phyloP scores from a whole-genome alignment of 768 basidiomycete genomes.

The Boletus tomentosulus region DNA sequence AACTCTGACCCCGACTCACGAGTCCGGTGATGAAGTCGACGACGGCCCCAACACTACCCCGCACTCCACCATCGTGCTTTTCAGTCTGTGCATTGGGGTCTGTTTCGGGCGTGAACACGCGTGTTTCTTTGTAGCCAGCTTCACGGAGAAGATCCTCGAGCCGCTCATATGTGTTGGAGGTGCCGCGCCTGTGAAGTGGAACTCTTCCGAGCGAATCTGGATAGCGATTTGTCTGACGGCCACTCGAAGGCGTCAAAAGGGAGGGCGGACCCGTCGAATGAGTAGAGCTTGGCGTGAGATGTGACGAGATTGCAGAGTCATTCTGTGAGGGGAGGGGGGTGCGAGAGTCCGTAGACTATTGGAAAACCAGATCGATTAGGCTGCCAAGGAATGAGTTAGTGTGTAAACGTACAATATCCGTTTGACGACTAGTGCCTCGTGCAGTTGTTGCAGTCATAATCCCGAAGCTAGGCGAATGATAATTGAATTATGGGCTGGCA shows the following conservation, averaged over 20 bases:
- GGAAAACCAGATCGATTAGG: slow-evolving; percentile 11
- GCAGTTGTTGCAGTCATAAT: slow-evolving; percentile 17
- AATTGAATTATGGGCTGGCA: not conserved
- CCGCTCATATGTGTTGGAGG: slow-evolving; percentile 74
- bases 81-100: slow-evolving; percentile 43
- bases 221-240: slow-evolving; percentile 46
- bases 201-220: slow-evolving; percentile 60
- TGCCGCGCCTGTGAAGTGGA: slow-evolving; percentile 74
- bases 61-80: slow-evolving; percentile 29
- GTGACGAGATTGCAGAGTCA: slow-evolving; percentile 8
- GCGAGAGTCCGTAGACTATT: slow-evolving; percentile 9
- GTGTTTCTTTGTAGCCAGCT: slow-evolving; percentile 90
- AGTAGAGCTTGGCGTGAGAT: slow-evolving; percentile 8
- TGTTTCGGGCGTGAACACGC: slow-evolving; percentile 81
- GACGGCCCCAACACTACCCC: slow-evolving; percentile 47
- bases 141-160: slow-evolving; percentile 83
- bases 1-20: slow-evolving; percentile 33
- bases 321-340: slow-evolving; percentile 3
- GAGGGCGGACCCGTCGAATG: slow-evolving; percentile 15
- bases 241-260: slow-evolving; percentile 40
- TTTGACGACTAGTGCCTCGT: slow-evolving; percentile 13
- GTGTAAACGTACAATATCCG: slow-evolving; percentile 15
- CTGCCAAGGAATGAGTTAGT: not conserved
- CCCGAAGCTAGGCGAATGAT: no score
- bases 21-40: slow-evolving; percentile 65